Evolutionary conservation across 352 stramenopile species (phyloP), one percentile per base, ranked within the genome.

Genomic region (Phytophthora gonapodyides): DNA sequence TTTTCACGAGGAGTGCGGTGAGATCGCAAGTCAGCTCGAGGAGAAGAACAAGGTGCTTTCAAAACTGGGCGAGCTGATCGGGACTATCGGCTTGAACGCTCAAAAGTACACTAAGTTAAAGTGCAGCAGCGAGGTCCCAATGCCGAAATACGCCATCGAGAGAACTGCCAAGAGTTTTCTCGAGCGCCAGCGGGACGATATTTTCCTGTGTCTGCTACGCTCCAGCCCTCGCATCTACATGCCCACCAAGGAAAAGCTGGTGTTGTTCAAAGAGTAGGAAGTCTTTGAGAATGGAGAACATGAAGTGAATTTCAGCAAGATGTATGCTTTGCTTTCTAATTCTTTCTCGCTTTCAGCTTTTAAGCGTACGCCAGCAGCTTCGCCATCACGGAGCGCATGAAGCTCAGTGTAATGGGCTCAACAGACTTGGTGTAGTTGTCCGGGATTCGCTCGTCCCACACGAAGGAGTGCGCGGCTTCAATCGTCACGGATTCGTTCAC

Each of bases 361-460:
- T 52, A 64, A 35, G 45, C 54, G 11, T 43, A 57, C 2, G 41
- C 61, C 13, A 70, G 54, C 34, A 79, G 52, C 42, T 74, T 65
- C 15, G 56, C 64, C 51, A 57, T 64, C 7, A 74, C 61, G 8
- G 53, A 56, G 36, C 41, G 47, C 59, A 75, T 62, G 30, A 61
- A 52, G 15, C 51, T 30, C 19, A 77, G 42, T 33, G 55, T 45
- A 50, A 80, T 69, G 9, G 64, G 46, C 6, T 44, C 58, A 5
- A 35, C 43, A 4, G 71, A 64, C 21, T 41, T 44, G 10, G 55
- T 50, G 24, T 68, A 82, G 44, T 68, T 48, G 37, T 57, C 51
- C 15, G 69, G 70, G 46, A 82, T 77, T 16, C 61, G 60, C 33
- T 82, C 73, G 8, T 82, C 59, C 47, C 61, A 41, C 8, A 77